These are phyloP conservation scores for Zymoseptoria crescenta DNA, from an alignment of 2,329 filamentous ascomycete genomes.

Conservation along the genomic window DNA sequence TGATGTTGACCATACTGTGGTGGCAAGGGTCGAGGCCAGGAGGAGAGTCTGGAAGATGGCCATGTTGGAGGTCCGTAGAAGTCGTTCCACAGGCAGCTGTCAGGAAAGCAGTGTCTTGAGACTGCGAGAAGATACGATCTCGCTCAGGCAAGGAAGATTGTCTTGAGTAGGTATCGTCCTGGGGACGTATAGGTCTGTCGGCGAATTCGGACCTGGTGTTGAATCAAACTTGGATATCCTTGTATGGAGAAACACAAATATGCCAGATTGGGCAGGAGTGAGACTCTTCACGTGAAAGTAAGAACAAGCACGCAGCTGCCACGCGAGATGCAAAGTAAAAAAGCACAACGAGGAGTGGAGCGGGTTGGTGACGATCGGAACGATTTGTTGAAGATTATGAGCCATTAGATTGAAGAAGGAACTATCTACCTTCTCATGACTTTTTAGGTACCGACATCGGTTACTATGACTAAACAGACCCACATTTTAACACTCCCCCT, in stretches of 20 bases:
- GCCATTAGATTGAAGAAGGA: no score
- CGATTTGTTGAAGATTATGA: no score
- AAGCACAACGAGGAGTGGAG: neutral
- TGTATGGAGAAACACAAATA: neutral
- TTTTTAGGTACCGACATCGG: neutral
- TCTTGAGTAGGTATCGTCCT: neutral
- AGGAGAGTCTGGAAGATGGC: neutral
- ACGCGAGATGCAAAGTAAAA: neutral
- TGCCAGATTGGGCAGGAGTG: neutral
- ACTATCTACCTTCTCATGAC: no score
- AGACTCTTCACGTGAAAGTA: neutral
- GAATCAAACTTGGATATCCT: neutral
- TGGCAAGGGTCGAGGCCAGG: neutral
- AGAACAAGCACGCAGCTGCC: neutral
- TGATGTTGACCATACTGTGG: neutral
- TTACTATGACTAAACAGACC: neutral
- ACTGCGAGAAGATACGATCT: neutral
- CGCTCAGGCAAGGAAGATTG: neutral
- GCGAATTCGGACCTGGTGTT: neutral
- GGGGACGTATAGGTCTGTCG: neutral
- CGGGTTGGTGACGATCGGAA: neutral
- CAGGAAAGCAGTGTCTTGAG: neutral
- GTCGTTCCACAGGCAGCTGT: neutral
- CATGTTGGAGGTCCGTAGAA: neutral
- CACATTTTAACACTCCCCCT: neutral